phyloP scores from a whole-genome alignment of 2,329 filamentous ascomycete genomes.

The Tolypocladium nubicola region DNA sequence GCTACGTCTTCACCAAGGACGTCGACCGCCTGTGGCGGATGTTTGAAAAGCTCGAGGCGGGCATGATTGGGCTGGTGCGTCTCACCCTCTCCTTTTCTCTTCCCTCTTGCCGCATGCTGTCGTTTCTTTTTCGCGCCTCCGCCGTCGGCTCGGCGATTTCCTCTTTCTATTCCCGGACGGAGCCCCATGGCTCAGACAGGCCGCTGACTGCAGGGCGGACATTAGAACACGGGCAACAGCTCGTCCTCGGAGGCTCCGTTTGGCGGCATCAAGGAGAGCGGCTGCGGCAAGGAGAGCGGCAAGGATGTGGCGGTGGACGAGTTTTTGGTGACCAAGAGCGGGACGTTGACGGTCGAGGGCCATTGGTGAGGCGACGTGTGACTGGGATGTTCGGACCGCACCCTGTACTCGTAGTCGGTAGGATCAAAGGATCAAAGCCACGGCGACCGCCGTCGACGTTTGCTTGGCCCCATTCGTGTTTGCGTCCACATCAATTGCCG shows the following conservation, averaged over 20 bases:
- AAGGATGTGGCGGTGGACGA: constrained; percentile 37
- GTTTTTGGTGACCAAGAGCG: constrained; percentile 34
- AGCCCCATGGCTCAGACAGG: neutral
- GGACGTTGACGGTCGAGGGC: constrained; percentile 27
- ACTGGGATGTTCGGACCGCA: neutral
- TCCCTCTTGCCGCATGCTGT: neutral
- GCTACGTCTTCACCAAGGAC: constrained; percentile 55
- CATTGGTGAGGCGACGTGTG: constrained; percentile 12
- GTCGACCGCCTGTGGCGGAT: constrained; percentile 30
- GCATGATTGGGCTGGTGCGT: constrained; percentile 26
- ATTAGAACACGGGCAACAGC: constrained; percentile 27
- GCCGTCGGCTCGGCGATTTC: neutral
- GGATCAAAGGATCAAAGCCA: neutral
- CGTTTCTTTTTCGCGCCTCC: neutral
- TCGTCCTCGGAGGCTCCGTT: constrained; percentile 34
- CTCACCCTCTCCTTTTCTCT: neutral
- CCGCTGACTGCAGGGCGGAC: neutral
- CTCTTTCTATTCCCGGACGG: neutral
- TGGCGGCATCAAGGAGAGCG: constrained; percentile 37
- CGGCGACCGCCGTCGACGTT: neutral
- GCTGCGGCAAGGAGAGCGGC: constrained; percentile 35
- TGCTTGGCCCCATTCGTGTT: neutral
- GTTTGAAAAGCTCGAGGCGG: constrained; percentile 36
- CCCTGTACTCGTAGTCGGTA: neutral
- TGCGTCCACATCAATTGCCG: neutral